Evolutionary conservation across 2,329 filamentous ascomycete genomes (phyloP), one percentile per base, ranked within the genome.

Genomic region (Cadophora gregata): DNA sequence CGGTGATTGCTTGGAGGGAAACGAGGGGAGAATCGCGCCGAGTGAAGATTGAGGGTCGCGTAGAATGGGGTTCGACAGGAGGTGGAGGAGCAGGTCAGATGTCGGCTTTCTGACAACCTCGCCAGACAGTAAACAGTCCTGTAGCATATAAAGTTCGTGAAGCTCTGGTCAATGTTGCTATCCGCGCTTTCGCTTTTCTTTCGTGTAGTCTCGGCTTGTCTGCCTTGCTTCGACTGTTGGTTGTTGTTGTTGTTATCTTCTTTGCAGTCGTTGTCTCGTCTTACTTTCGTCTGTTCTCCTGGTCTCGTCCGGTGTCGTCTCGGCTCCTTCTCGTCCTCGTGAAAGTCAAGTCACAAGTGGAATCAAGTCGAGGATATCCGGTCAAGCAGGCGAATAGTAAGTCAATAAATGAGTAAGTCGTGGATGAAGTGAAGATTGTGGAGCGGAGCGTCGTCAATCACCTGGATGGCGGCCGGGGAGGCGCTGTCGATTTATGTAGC

Each of bases 381-480:
- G 55, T 42, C 21, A 24, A 58, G 27, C 19, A 56, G 24, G 27
- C 24, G 7, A 36, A n/a, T n/a, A 21, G n/a, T n/a, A 36, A 36
- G 25, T 55, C 27, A 56, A 16, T 25, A 10, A 36, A 31, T 56
- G 69, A 66, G 62, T 69, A 55, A 60, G 63, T 51, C 63, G 67
- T 72, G 65, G 72, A 59, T 70, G 64, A 61, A 71, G 64, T 70
- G 64, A 61, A 71, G 74, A 71, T 75, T 76, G 77, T 77, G 75
- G 77, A 78, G 63, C 33, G 55, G 55, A 58, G 74, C 72, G 78
- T 53, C 55, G 62, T 76, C 77, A 78, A 80, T 80, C 78, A 77
- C 75, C 72, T 78, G 72, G 73, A 76, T 76, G 75, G 75, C 77
- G 74, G 75, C 73, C 75, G 76, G 76, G 74, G 73, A 77, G 75